Base-by-base conservation (phyloP, 257 asterid species). In the Galeopsis tetrahit region DNA sequence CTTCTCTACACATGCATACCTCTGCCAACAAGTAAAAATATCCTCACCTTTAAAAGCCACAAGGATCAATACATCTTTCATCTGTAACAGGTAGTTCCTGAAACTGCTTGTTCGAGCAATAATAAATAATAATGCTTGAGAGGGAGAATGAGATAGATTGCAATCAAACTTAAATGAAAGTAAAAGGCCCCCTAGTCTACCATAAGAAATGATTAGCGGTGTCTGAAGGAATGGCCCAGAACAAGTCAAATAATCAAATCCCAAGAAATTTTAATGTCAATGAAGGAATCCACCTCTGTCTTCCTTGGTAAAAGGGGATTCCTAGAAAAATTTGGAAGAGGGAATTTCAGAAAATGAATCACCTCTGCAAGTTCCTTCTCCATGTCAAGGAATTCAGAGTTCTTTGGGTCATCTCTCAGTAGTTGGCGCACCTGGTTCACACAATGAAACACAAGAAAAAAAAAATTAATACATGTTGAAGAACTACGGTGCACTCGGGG, bases 361-460 rank as follows among this genome's bases (percentile, higher is more conserved):
- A 93, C 98, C 99, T 95, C 99, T 31, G 42, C 82, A 52, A 95
- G 98, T 86, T 92, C 99, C 85, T 87, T 95, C 85, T 92, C 96
- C 98, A 95, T 90, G 84, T 95, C 99, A 82, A 86, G 56, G 74
- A 79, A 92, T 52, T 95, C 98, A 8, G 99, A 68, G 83, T 95
- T 95, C 77, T 80, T 82, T 35, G 91, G 94, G 46, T 92, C 97
- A 79, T 88, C 96, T 14, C 74, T 78, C 86, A 95, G 77, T 55
- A 95, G 78, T 21, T 78, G 57, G 72, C 82, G 92, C 67, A 95
- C 93, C 99, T 95, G 87, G 66, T 68, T 15, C 75, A 82, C 28
- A 62, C 4, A 44, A 44, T 35, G 32, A 52, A 66, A 72, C 38
- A 43, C 21, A 14, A 17, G 58, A 5, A 31, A 55, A 21, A 6